phyloP scores from a whole-genome alignment of 176 grass and related monocot species.

The barley (Hordeum vulgare) region MorexV3_pseudomolecules_assembly NC_058519.1:615154377-615154876 shows the following conservation, averaged over 20 bases:
- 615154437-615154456: not conserved
- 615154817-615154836: not conserved
- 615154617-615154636: not conserved
- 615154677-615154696: not conserved
- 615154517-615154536: not conserved
- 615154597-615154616: not conserved
- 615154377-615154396: too few species aligned
- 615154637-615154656: not conserved
- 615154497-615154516: not conserved
- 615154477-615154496: not conserved
- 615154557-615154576: not conserved
- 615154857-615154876: not conserved
- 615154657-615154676: too few species aligned
- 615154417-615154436: too few species aligned
- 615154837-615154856: not conserved
- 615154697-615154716: not conserved
- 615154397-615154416: too few species aligned
- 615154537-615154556: not conserved
- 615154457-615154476: not conserved
- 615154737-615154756: too few species aligned
- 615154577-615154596: constrained; percentile 24
- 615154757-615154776: too few species aligned
- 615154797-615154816: not conserved
- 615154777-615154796: not conserved
- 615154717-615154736: too few species aligned